Evolutionary conservation across 2,329 filamentous ascomycete species (phyloP).

Genomic region (Epichloe bromicola): DNA sequence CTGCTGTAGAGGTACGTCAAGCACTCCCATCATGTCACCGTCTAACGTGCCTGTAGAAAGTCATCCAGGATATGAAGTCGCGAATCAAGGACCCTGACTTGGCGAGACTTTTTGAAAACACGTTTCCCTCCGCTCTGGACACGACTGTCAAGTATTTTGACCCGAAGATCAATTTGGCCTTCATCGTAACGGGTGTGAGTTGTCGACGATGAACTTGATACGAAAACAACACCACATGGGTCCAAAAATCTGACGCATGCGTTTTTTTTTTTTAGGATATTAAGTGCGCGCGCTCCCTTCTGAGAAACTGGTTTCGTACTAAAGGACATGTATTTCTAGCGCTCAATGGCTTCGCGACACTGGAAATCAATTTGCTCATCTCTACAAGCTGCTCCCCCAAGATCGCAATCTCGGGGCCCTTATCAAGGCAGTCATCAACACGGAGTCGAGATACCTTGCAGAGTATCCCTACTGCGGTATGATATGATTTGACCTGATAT

Average conservation of each 20-base stretch:
- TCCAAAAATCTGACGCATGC: constrained; percentile 19
- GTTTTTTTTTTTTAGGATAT: constrained; percentile 9
- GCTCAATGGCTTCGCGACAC: constrained; percentile 68
- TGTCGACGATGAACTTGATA: constrained; percentile 38
- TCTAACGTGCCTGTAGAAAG: constrained; percentile 9
- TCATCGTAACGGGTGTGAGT: constrained; percentile 75
- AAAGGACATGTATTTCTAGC: constrained; percentile 1
- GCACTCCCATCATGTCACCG: not conserved
- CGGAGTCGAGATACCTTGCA: constrained; percentile 55
- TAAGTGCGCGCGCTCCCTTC: constrained; percentile 8
- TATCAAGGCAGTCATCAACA: constrained; percentile 59
- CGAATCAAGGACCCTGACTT: constrained; percentile 45
- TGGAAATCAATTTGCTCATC: constrained; percentile 59
- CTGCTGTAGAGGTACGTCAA: constrained; percentile 13
- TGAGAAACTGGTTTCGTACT: not conserved
- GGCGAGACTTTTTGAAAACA: constrained; percentile 65
- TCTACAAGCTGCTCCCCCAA: constrained; percentile 44
- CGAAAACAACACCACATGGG: constrained; percentile 16
- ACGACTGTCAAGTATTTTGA: constrained; percentile 71
- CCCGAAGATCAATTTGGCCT: constrained; percentile 51
- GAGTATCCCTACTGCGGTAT: constrained; percentile 58
- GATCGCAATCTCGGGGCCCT: constrained; percentile 50
- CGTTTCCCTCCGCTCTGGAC: constrained; percentile 71
- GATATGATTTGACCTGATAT: not conserved
- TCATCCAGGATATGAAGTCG: constrained; percentile 22